Base-by-base conservation (phyloP, 352 stramenopile genomes). In the Globisporangium uncinulatum region DNA sequence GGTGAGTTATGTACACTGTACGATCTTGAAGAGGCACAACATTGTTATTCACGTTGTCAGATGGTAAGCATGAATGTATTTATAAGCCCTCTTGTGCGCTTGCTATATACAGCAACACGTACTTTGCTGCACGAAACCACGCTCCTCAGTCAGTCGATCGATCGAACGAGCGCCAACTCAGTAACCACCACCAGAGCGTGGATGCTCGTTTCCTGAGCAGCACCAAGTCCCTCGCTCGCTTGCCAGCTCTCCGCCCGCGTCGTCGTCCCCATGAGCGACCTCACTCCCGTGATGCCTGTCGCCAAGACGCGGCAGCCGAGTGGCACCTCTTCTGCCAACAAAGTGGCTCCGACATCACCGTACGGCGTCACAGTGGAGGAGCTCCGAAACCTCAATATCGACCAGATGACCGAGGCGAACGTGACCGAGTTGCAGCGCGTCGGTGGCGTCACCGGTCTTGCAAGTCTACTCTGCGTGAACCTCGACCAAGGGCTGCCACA, bases 331-430 rank as follows among this genome's bases (percentile, higher is more conserved):
- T 54, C 47, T 5, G 65, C 36, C 29, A 88, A 61, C 64, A 92
- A 92, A 59, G 82, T 92, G 11, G 77, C 82, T 3, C 82, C 79
- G 15, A 76, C 74, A 14, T 87, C 80, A 1, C 76, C 76, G 6
- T 93, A 84, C 57, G 81, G 78, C 29, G 83, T 92, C 66, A 84
- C 77, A 46, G 67, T 77, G 31, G 79, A 90, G 10, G 79, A 89
- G 59, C 65, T 93, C 24, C 75, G 73, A 0, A 59, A 73, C 31
- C 57, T 93, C 9, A 93, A 93, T 37, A 68, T 87, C 42, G 83
- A 90, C 57, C 81, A 92, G 61, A 92, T 93, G 81, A 92, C 76
- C 0, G 78, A 89, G n/a, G 49, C 64, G 11, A 93, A 93, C 51
- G 43, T 92, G 6, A 64, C 65, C 6, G 76, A 88, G 54, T 62